A percentile compares a stretch with the other conserved stretches of the same genome.
Conservation (phyloP, 495 filamentous ascomycete genomes). For the Pyrenula aspistea region DNA sequence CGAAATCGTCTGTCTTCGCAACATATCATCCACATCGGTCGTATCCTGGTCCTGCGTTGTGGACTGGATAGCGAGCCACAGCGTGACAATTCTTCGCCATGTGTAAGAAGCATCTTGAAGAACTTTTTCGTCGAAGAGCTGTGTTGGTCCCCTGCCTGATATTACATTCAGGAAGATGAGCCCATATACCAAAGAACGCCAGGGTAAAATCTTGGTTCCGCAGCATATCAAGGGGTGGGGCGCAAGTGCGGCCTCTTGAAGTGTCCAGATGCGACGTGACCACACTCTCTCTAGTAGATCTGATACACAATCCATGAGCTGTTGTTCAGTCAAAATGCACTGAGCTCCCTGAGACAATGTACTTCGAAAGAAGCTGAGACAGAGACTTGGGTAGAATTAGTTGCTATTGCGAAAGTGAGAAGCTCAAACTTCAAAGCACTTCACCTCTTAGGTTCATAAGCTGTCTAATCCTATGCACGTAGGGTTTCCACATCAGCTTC, state of each 20-base stretch:
- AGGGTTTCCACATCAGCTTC: too few species aligned
- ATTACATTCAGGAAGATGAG: neutral
- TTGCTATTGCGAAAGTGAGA: too few species aligned
- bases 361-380: too few species aligned
- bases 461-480: too few species aligned
- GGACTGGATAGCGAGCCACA: neutral
- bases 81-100: neutral
- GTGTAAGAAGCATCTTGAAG: neutral
- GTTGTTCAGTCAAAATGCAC: too few species aligned
- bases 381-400: too few species aligned
- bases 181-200: neutral
- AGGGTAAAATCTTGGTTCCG: neutral
- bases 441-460: too few species aligned
- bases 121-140: neutral
- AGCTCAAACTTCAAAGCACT: too few species aligned
- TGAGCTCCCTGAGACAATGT: too few species aligned
- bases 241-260: neutral
- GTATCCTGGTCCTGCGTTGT: neutral
- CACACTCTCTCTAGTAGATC: neutral
- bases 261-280: neutral
- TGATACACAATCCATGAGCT: too few species aligned
- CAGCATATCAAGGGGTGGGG: neutral
- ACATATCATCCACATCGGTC: too few species aligned
- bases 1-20: neutral
- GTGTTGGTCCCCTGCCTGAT: neutral